A percentile compares a stretch with the other conserved stretches of the same genome.
Evolutionary conservation across 169 alveolate genomes (phyloP).

Genomic region (Plasmodium ovale): DNA sequence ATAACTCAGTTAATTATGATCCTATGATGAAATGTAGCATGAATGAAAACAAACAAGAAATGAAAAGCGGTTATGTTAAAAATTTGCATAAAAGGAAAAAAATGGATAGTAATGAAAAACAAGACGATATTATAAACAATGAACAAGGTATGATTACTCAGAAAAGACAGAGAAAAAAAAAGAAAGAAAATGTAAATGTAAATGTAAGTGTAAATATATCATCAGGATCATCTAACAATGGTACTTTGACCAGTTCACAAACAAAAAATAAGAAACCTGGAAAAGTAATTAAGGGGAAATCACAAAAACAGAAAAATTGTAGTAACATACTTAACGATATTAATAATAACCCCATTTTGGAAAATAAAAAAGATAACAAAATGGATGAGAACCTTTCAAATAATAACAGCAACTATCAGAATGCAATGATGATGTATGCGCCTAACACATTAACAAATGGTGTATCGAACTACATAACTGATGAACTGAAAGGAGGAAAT

Average conservation of each 20-base stretch:
- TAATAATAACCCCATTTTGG: too few species aligned
- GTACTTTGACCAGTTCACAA: not conserved
- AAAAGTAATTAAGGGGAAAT: not conserved
- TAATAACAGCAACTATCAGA: too few species aligned
- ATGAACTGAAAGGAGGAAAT: too few species aligned
- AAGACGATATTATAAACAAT: constrained; percentile 3
- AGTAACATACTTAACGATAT: too few species aligned
- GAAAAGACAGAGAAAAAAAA: constrained; percentile 41
- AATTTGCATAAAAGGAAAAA: constrained; percentile 23
- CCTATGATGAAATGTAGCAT: constrained; percentile 14
- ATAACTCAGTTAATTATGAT: not conserved
- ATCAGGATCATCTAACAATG: constrained; percentile 32
- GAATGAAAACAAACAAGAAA: constrained; percentile 4
- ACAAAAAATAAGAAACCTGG: not conserved
- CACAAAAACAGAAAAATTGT: constrained; percentile 17
- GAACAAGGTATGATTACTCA: not conserved
- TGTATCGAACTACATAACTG: too few species aligned
- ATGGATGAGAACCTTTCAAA: too few species aligned
- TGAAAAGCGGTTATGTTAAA: not conserved
- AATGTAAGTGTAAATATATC: constrained; percentile 12
- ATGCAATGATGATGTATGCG: too few species aligned
- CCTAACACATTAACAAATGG: too few species aligned
- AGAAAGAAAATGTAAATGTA: constrained; percentile 15
- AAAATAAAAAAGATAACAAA: too few species aligned
- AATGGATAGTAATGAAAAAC: not conserved